Base-by-base conservation (phyloP, 2,329 filamentous ascomycete genomes). In the Penicillium psychrosexuale region DNA sequence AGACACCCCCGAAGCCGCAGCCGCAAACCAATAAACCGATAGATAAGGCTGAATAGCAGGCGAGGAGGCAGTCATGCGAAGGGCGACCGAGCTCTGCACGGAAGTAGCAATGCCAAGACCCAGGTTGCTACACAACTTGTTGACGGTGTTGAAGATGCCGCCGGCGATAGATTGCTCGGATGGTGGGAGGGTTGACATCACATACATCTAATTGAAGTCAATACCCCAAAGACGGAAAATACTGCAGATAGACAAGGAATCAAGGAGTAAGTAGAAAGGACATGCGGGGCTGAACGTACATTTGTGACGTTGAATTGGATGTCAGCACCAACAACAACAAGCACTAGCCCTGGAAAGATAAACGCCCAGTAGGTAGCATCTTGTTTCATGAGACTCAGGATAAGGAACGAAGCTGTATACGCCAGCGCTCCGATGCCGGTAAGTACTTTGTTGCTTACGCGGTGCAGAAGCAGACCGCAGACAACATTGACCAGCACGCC, bases 251-350 rank as follows among this genome's bases (percentile, higher is more conserved):
- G 3, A 24, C 19, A 34, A 45, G 43, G 13, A 45, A 45, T 28
- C 8, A 28, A 28, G 5, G 8, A 8, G 8, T 19, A 28, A 8
- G 8, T 19, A 33, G 34, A 17, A 22, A 34, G 27, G 19, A 15
- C 6, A 15, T 6, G n/a, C 1, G 2, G 17, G 12, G 40, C 0
- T n/a, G 17, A 24, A 72, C 80, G 62, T 67, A 85, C 82, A 62
- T 89, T 89, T 3, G 83, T 81, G 22, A 89, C 85, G 56, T 88
- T 87, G 69, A 88, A 89, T 55, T 88, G 82, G 33, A 89, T 81
- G 65, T 89, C 87, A 0, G 85, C 85, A 1, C 86, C 86, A 4
- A 87, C 74, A 1, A 88, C 85, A 22, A 81, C 80, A 27, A 89
- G 69, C 15, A 84, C 70, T 37, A 88, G 70, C 0, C 80, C 79